Conservation (phyloP, 2,329 filamentous ascomycete species). For the Davidsoniella eucalypti region DNA sequence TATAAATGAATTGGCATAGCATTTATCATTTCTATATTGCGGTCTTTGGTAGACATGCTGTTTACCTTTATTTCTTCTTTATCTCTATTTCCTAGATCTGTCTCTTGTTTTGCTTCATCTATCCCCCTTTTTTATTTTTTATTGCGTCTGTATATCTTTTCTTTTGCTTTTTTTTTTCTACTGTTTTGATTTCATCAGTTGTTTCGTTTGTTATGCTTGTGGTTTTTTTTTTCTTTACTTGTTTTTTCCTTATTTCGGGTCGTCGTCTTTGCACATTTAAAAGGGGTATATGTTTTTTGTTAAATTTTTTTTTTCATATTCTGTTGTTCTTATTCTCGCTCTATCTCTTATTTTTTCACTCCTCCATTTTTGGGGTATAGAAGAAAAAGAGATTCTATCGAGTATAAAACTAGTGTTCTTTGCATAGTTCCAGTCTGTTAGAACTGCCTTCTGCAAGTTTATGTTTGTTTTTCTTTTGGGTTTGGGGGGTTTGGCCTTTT, state of each 20-base stretch:
- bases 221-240: neutral
- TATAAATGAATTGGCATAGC: neutral
- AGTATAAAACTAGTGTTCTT: neutral
- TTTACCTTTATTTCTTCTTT: too few species aligned
- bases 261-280: neutral
- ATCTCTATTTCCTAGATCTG: neutral
- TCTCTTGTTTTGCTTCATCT: neutral
- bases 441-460: too few species aligned
- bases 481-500: too few species aligned
- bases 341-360: neutral
- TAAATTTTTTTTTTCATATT: neutral
- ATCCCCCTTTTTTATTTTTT: neutral
- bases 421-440: too few species aligned
- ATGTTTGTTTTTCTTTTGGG: too few species aligned
- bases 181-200: neutral
- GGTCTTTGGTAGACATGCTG: too few species aligned
- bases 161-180: neutral
- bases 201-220: neutral
- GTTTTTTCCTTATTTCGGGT: neutral
- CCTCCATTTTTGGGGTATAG: neutral
- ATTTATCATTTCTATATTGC: neutral
- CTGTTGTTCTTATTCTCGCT: neutral
- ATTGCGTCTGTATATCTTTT: conserved; percentile 2
- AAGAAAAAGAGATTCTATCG: neutral
- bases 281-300: neutral